Base-by-base conservation (phyloP, 2,329 filamentous ascomycete genomes). In the Dactylella cylindrospora region DNA sequence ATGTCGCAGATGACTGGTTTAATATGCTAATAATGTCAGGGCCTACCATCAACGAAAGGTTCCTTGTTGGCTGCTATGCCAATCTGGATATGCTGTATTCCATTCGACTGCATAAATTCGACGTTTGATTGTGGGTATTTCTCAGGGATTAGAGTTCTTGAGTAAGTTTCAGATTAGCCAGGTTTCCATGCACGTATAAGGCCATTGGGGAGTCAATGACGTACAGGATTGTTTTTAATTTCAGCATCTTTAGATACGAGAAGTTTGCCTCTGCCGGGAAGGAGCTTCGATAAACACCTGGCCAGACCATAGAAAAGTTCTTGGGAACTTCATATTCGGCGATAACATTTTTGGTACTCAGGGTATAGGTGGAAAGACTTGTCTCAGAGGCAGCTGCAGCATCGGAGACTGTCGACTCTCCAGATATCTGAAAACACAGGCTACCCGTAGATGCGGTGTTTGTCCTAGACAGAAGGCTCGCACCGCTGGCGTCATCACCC, bases 1-100 rank as follows among this genome's bases (percentile, higher is more conserved):
- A 51, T 41, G 25, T 61, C 57, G 46, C 44, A 47, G 25, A 43
- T 31, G 22, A 41, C 41, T 44, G 41, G 43, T 36, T 50, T 15
- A 13, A 57, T 36, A 46, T 23, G 28, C 19, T 13, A 22, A 32
- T 38, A 31, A 43, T 40, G 10, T 13, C 12, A 8, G 12, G 31
- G 54, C 67, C 52, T 26, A 69, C 67, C 88, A 6, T 79, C 78
- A 50, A 84, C 78, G 68, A 76, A 71, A 20, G 76, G 73, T 43
- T 90, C 90, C 73, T 96, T 95, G 67, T 94, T 95, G n/a, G 90
- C 86, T 64, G 84, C 81, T 77, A 96, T 86, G 67, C 84, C 80
- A 69, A 95, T 85, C 33, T 87, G 78, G 66, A 83, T 76, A 68
- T 94, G 88, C 36, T 78, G 78, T 69, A 95, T 91, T 64, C 78